Percentiles rank a stretch among this genome's conserved stretches.
Evolutionary conservation across 2,329 filamentous ascomycete genomes (phyloP).

Genomic region (Trichoderma sp.): DNA sequence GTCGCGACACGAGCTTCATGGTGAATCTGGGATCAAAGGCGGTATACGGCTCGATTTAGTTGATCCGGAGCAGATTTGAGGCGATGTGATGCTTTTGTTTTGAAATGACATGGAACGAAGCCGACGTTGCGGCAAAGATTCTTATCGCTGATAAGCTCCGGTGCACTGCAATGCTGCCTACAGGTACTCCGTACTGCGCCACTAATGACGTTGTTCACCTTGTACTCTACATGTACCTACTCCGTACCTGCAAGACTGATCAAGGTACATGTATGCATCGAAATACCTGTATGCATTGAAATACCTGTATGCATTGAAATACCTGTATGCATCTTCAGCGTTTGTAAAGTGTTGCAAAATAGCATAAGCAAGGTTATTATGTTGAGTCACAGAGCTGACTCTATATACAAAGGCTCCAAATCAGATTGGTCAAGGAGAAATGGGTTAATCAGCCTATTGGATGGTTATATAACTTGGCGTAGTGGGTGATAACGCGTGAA

Average conservation of each 20-base stretch:
- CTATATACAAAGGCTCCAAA: no score
- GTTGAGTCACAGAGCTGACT: no score
- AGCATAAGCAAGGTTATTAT: no score
- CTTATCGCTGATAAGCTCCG: neutral
- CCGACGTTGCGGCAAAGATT: neutral
- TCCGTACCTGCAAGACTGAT: no score
- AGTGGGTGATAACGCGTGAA: neutral
- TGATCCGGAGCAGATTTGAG: neutral
- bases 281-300: no score
- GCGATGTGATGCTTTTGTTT: neutral
- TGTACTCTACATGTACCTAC: neutral
- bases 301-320: no score
- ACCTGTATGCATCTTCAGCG: no score
- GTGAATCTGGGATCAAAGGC: neutral
- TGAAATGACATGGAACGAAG: neutral
- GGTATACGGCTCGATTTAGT: neutral
- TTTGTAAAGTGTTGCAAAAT: no score
- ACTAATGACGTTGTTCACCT: neutral
- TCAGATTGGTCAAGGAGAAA: neutral
- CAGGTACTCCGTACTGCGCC: neutral
- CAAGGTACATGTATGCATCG: no score
- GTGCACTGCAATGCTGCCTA: neutral
- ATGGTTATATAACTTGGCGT: no score
- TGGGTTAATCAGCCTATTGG: neutral
- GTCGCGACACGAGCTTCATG: slow-evolving; percentile 42